phyloP scores from a whole-genome alignment of 257 asterid genomes.

The Echium plantagineum region DNA sequence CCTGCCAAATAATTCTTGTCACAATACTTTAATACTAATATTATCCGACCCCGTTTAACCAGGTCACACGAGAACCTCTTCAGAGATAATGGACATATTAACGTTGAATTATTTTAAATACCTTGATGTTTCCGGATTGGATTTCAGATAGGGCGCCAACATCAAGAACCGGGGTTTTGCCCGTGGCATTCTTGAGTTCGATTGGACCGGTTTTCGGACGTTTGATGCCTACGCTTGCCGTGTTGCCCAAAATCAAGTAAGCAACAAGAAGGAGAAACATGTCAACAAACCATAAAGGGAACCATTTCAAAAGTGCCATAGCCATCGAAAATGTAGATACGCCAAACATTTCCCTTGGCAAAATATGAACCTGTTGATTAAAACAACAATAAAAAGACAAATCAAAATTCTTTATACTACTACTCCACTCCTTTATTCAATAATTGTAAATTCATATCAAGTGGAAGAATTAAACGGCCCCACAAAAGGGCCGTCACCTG shows the following conservation, averaged over 20 bases:
- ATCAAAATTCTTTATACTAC: background rate
- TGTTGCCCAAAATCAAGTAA: constrained; percentile 42
- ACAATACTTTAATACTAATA: no score
- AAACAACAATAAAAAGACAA: background rate
- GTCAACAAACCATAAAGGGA: constrained; percentile 65
- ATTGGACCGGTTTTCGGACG: constrained; percentile 90
- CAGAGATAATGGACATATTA: no score
- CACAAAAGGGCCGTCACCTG: no score
- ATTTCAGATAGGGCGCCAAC: constrained; percentile 76
- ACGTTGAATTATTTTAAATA: constrained; percentile 4
- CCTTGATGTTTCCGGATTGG: constrained; percentile 65
- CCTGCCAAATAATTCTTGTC: no score
- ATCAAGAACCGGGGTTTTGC: constrained; percentile 89
- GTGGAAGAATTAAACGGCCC: no score
- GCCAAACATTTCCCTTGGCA: constrained; percentile 85
- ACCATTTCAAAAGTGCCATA: constrained; percentile 59
- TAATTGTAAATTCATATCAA: background rate
- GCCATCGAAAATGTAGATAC: constrained; percentile 64
- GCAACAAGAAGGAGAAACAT: constrained; percentile 51
- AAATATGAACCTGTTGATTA: constrained; percentile 48
- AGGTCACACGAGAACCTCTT: no score
- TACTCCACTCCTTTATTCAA: background rate
- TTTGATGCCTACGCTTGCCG: constrained; percentile 49
- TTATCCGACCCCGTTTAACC: no score
- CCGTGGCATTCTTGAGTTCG: constrained; percentile 78